Conservation (phyloP, 495 filamentous ascomycete genomes). For the Margaritispora aquatica region DNA sequence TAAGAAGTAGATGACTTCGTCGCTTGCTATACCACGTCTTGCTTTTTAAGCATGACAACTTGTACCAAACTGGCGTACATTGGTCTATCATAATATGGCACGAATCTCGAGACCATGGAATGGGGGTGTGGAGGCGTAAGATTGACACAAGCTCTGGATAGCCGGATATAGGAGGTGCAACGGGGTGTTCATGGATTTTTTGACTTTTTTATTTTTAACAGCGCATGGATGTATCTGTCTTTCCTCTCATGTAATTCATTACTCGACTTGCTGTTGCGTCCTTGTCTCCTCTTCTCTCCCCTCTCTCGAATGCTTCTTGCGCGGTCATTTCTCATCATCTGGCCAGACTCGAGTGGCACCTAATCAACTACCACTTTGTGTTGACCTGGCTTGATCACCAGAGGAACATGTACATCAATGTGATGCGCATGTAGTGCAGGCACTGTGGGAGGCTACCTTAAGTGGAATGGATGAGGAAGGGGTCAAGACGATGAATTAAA, state of each 20-base stretch:
- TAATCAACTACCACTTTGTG: neutral
- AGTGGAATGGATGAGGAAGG: no score
- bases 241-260: conserved; percentile 1
- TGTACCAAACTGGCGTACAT: neutral
- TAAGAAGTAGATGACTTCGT: conserved; percentile 17
- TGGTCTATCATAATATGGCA: neutral
- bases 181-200: neutral
- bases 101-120: neutral
- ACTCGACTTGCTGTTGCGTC: neutral
- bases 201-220: neutral
- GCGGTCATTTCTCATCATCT: neutral
- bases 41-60: neutral
- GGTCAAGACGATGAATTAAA: no score
- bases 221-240: neutral
- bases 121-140: conserved; percentile 7
- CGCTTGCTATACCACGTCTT: neutral
- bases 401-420: neutral
- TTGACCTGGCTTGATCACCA: neutral
- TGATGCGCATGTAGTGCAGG: neutral
- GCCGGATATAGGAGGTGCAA: conserved; percentile 1
- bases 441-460: no score
- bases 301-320: neutral
- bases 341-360: neutral
- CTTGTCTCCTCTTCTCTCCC: no score
- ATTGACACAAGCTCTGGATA: conserved; percentile 14